Base-by-base conservation (phyloP, 2,329 filamentous ascomycete species). In the Arthroderma sp. region DNA sequence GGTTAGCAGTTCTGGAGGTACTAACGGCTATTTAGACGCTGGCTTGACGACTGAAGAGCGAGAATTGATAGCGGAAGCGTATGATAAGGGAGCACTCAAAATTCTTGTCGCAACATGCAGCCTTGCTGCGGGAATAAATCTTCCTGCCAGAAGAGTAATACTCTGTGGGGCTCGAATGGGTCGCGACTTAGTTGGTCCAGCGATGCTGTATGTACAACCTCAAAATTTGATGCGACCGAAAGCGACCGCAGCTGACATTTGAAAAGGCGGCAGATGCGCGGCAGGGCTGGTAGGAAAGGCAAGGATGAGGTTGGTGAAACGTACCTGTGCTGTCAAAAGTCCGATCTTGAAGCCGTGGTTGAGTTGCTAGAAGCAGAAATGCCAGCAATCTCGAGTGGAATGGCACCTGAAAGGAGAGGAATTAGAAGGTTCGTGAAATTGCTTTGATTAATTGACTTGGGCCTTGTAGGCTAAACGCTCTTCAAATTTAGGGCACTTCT, bases 91-190 rank as follows among this genome's bases (percentile, higher is more conserved):
- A 0, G 67, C 74, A 4, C 58, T 87, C 11, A 80, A 81, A 52
- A 76, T 85, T 1, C 79, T 85, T 43, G 77, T 85, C 10, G 83
- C 83, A 33, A 88, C 83, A 1, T 86, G 82, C 54, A 85, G 81
- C 57, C 71, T 88, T 46, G 83, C 83, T n/a, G 83, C 83, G 9
- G 83, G 83, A n/a, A 85, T 88, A 47, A 87, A 88, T 60, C 65
- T 88, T 11, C 70, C 70, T 9, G 83, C 83, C 5, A 71, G 83
- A 43, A 70, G 83, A 51, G 83, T 88, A 1, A 85, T 88, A 47
- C 70, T 85, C 28, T 82, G 85, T 56, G 81, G 78, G 49, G 82
- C 80, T 29, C 73, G 80, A 36, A 86, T 87, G 81, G 83, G 83
- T 0, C 72, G 80, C 43, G 81, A 86, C 38, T 67, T 86, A 40